Conservation (phyloP, 768 basidiomycete genomes). For the Jaapia argillacea region DNA sequence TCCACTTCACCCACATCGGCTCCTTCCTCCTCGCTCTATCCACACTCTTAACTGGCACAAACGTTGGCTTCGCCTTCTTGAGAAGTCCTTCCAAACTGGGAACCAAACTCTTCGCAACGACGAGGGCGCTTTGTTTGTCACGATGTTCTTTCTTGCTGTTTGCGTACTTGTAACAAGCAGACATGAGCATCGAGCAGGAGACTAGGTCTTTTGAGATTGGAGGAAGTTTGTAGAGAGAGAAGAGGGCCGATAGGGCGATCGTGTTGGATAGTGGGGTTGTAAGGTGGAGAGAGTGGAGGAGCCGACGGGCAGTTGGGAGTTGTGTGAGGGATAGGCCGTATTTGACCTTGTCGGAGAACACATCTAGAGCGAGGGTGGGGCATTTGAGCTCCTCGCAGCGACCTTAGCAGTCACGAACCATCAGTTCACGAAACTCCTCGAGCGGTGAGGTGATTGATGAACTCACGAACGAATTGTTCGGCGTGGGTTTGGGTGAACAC, state of each 20-base stretch:
- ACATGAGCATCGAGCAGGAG: constrained; percentile 44
- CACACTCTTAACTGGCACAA: constrained; percentile 11
- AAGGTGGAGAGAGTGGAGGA: constrained; percentile 46
- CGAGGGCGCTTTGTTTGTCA: constrained; percentile 19
- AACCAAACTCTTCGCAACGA: constrained; percentile 32
- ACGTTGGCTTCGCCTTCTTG: constrained; percentile 8
- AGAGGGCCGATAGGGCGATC: constrained; percentile 43
- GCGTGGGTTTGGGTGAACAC: constrained; percentile 28
- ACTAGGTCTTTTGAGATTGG: constrained; percentile 44
- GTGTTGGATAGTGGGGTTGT: constrained; percentile 35
- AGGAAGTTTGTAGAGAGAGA: constrained; percentile 41
- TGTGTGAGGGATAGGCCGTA: constrained; percentile 43
- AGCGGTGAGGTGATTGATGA: neutral
- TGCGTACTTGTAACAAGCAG: constrained; percentile 41
- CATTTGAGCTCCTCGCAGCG: constrained; percentile 52
- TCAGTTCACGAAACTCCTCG: neutral
- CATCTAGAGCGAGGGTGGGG: constrained; percentile 44
- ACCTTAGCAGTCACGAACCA: constrained; percentile 23
- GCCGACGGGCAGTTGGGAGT: constrained; percentile 39
- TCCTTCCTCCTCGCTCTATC: constrained; percentile 18
- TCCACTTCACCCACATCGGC: constrained; percentile 22
- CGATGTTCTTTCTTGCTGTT: constrained; percentile 11
- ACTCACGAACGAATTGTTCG: constrained; percentile 48
- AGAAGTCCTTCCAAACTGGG: constrained; percentile 28
- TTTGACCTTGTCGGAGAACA: constrained; percentile 53